Percentiles rank a stretch among this genome's conserved stretches.
Conservation (phyloP, 2,329 filamentous ascomycete species). For the Basipetospora chlamydospora region DNA sequence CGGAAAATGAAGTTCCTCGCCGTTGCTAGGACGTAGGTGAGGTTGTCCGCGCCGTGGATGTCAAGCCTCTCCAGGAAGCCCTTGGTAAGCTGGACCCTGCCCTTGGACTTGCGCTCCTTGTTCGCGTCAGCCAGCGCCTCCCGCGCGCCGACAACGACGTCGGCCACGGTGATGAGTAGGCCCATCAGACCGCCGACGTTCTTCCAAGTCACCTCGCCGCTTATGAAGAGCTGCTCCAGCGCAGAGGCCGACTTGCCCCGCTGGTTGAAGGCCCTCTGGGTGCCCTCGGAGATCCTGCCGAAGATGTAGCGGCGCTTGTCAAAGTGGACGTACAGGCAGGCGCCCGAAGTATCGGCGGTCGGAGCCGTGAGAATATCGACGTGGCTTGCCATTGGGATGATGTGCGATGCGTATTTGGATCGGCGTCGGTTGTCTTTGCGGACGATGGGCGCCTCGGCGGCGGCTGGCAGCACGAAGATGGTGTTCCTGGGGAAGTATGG, state of each 20-base stretch:
- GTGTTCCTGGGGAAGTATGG: conserved; percentile 7
- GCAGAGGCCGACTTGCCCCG: conserved; percentile 50
- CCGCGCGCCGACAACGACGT: conserved; percentile 37
- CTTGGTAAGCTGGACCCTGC: conserved; percentile 15
- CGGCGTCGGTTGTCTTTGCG: not conserved
- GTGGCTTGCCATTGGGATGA: conserved; percentile 49
- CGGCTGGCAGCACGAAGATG: conserved; percentile 8
- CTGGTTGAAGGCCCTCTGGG: conserved; percentile 62
- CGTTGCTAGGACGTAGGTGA: conserved; percentile 69
- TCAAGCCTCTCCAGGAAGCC: conserved; percentile 27
- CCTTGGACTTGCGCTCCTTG: conserved; percentile 23
- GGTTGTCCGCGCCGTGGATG: conserved; percentile 70
- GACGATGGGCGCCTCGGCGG: not conserved
- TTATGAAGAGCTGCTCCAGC: conserved; percentile 67
- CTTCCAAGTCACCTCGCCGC: conserved; percentile 61
- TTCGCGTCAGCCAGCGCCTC: conserved; percentile 26
- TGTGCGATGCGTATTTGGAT: not conserved
- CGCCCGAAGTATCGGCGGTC: conserved; percentile 76
- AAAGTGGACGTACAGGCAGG: conserved; percentile 63
- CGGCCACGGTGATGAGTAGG: conserved; percentile 71
- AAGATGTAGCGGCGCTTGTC: conserved; percentile 75
- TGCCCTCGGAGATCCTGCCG: conserved; percentile 69
- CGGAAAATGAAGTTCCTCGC: conserved; percentile 75
- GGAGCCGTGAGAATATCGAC: conserved; percentile 69
- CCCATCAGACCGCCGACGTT: conserved; percentile 73